phyloP scores from a whole-genome alignment of 768 basidiomycete genomes.

The Daedalea quercina region DNA sequence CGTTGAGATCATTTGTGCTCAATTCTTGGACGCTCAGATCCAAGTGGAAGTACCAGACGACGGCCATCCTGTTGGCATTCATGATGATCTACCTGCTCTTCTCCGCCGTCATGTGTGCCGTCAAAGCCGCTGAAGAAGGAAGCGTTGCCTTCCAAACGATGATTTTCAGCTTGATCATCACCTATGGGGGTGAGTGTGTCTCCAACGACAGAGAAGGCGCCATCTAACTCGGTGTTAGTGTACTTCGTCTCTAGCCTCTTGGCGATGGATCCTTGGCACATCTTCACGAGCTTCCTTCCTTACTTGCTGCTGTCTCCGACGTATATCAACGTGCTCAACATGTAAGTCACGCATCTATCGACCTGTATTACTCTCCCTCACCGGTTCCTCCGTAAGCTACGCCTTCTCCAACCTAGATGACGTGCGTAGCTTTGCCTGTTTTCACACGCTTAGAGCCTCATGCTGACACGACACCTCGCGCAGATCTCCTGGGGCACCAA shows the following conservation, averaged over 20 bases:
- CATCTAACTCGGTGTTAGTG: conserved; percentile 4
- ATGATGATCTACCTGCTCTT: conserved; percentile 82
- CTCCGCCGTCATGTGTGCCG: conserved; percentile 75
- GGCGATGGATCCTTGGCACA: conserved; percentile 82
- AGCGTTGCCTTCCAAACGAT: conserved; percentile 66
- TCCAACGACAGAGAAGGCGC: background rate
- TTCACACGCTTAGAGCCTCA: conserved; percentile 7
- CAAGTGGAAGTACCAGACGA: conserved; percentile 80
- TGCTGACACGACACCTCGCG: background rate
- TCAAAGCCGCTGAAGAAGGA: conserved; percentile 63
- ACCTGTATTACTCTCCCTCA: conserved; percentile 5
- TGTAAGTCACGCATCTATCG: conserved; percentile 37
- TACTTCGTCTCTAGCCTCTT: conserved; percentile 12
- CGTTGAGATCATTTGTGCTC: background rate
- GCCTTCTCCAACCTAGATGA: conserved; percentile 85
- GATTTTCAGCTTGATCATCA: conserved; percentile 80
- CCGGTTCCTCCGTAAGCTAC: conserved; percentile 45
- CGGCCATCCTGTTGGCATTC: conserved; percentile 64
- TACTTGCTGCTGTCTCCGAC: conserved; percentile 84
- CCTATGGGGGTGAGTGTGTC: conserved; percentile 60
- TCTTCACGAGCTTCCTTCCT: conserved; percentile 85
- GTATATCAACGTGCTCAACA: conserved; percentile 70
- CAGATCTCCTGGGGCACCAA: conserved; percentile 97
- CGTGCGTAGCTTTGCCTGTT: conserved; percentile 29
- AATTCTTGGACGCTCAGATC: conserved; percentile 36